A percentile compares a stretch with the other conserved stretches of the same genome.
Conservation (phyloP, 1,284 basidiomycete species). For the Cerrena zonata region DNA sequence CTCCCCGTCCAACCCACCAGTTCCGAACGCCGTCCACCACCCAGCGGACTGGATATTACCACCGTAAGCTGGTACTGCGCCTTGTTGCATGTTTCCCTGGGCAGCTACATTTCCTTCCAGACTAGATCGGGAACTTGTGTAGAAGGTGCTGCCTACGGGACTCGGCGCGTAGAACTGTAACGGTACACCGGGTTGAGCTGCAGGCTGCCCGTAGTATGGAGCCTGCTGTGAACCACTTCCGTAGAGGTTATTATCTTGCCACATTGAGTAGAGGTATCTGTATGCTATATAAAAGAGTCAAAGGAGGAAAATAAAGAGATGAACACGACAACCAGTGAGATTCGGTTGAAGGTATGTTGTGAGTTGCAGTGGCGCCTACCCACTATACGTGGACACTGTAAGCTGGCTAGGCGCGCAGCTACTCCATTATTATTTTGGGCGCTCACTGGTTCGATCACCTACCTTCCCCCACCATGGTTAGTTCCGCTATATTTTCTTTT, state of each 20-base stretch:
- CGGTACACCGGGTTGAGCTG: constrained; percentile 46
- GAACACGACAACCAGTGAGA: not conserved
- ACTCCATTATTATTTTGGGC: constrained; percentile 4
- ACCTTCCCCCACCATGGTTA: constrained; percentile 45
- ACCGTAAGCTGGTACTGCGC: constrained; percentile 45
- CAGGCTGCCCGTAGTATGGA: constrained; percentile 48
- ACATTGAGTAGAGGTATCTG: constrained; percentile 39
- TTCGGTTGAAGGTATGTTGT: not conserved
- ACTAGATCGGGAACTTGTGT: constrained; percentile 64
- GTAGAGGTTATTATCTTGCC: constrained; percentile 62
- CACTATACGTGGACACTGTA: not conserved
- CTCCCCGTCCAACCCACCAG: constrained; percentile 91
- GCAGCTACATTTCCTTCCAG: constrained; percentile 63
- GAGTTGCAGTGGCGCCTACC: not conserved
- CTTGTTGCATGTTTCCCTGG: constrained; percentile 49
- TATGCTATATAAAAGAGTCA: not conserved
- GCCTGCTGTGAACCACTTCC: constrained; percentile 52
- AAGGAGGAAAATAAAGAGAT: not conserved
- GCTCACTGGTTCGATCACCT: constrained; percentile 23
- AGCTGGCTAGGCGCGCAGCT: constrained; percentile 6
- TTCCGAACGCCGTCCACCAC: constrained; percentile 95
- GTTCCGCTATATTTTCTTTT: constrained; percentile 18
- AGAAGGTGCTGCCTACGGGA: constrained; percentile 52
- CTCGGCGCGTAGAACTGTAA: constrained; percentile 68
- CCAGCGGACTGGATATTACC: constrained; percentile 69